Evolutionary conservation across 1,284 basidiomycete species (phyloP), one percentile per base, ranked within the genome.

Genomic region (Tausonia pullulans): DNA sequence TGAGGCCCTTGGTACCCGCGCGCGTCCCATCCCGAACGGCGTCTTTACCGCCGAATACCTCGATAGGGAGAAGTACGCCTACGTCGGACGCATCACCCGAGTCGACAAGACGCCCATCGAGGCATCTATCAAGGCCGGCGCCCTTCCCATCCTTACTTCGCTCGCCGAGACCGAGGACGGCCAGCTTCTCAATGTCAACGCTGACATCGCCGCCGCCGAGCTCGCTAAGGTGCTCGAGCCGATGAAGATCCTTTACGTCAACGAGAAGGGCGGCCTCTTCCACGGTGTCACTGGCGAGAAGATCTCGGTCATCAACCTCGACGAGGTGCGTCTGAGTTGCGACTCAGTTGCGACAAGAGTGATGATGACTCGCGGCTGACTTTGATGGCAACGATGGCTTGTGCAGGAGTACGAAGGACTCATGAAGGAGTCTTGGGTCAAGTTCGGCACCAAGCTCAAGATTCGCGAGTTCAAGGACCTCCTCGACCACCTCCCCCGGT

Each of bases 381-480:
- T 49, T 27, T 49, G 48, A 49, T 9, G 14, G 9, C 3, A 8
- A 49, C 48, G 9, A 49, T 43, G 6, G 46, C 57, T 67, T 40
- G 58, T 49, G 11, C 71, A 90, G 87, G 95, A 99, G 80, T 98
- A 97, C 78, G 90, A 96, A 70, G 83, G 83, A 52, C 84, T 99
- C 67, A 92, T 98, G 93, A 96, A 94, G 75, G 87, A 98, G 79
- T 84, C 93, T n/a, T 99, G 96, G 95, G 95, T 99, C 79, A 97
- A 97, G 78, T 98, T 87, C 75, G 95, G 95, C 69, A 98, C 96
- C 71, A 99, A 99, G 79, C 89, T 99, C 78, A 98, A 98, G 80
- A 83, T 99, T 61, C 88, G 95, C 70, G 95, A 98, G 78, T 98
- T 98, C 83, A 99, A 99, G 79, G 95, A 98, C 75, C 85, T 99